Evolutionary conservation across 805 yeast genomes (phyloP), one percentile per base, ranked within the genome.

Genomic region (Wickerhamiella nectarea): DNA sequence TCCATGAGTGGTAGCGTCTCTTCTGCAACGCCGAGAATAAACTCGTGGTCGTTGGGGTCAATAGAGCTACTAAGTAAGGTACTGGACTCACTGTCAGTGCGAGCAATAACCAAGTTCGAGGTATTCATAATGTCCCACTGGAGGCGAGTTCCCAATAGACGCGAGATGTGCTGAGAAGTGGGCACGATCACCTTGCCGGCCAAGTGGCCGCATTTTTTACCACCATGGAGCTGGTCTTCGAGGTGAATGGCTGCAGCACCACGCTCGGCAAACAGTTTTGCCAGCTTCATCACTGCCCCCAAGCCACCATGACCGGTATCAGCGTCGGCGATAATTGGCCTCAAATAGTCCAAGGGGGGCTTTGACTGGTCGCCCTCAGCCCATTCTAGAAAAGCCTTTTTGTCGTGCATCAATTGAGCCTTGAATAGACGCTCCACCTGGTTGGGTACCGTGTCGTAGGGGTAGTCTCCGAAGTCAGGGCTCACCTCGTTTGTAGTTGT

Each of bases 391-490:
- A 64, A 67, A 2, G 71, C 52, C 52, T 72, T 72, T 38, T 65
- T 65, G 53, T 75, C 81, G 50, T 75, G 81, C 50, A 74, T 61
- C 48, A 61, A 62, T 58, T 75, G 80, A 1, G 79, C 76, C 50
- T 71, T 68, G 57, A 74, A 75, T 26, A 75, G 53, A 44, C 79
- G 63, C 45, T 74, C 76, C 5, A 74, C 80, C 52, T 75, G 77
- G 51, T 73, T 73, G n/a, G 82, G 82, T 2, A 76, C 79, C 0
- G 82, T 76, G 50, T 76, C 76, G 52, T 76, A 75, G 0, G 82
- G 81, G 53, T 76, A 76, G 55, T 76, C 82, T 17, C 80, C 82
- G 56, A 74, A 73, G 53, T 76, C 82, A 1, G 80, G 78, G 2
- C 75, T 69, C 3, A 74, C 78, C 50, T 76, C 81, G 52, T 75